Percentiles rank a stretch among this genome's conserved stretches.
These are phyloP conservation scores for Termitomyces sp. DNA, from an alignment of 768 basidiomycete species.

Conservation along the genomic window DNA sequence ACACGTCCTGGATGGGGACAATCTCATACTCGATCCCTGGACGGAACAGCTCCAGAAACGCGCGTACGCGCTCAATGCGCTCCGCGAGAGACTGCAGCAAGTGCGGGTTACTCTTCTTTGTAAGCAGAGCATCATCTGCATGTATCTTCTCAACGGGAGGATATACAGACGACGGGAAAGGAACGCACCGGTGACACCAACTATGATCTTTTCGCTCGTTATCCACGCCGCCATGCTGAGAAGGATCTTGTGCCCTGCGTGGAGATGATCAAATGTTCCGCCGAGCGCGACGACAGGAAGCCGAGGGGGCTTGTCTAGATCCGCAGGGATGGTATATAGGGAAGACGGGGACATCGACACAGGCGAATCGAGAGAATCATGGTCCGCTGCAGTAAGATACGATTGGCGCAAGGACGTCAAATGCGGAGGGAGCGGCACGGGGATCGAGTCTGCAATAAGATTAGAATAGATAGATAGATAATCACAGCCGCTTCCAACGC, in stretches of 20 bases:
- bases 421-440: conserved; percentile 38
- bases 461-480: background rate
- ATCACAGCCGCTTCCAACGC: conserved; percentile 11
- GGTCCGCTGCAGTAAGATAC: conserved; percentile 29
- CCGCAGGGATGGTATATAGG: background rate
- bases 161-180: conserved; percentile 1
- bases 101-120: conserved; percentile 66
- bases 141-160: conserved; percentile 4
- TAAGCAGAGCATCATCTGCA: conserved; percentile 66
- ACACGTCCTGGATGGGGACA: conserved; percentile 79
- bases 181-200: conserved; percentile 80
- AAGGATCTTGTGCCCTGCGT: conserved; percentile 95
- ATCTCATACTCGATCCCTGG: conserved; percentile 63
- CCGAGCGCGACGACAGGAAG: conserved; percentile 82
- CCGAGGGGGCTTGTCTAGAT: conserved; percentile 18
- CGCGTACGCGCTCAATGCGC: conserved; percentile 56
- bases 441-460: conserved; percentile 31
- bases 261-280: conserved; percentile 97
- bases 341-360: background rate
- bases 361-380: conserved; percentile 8
- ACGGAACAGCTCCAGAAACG: conserved; percentile 70
- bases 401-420: conserved; percentile 35
- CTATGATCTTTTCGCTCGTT: conserved; percentile 72
- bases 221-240: conserved; percentile 91
- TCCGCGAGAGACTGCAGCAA: conserved; percentile 58